Conservation (phyloP, 345 rosid genomes). For the Garcia nutans region DNA sequence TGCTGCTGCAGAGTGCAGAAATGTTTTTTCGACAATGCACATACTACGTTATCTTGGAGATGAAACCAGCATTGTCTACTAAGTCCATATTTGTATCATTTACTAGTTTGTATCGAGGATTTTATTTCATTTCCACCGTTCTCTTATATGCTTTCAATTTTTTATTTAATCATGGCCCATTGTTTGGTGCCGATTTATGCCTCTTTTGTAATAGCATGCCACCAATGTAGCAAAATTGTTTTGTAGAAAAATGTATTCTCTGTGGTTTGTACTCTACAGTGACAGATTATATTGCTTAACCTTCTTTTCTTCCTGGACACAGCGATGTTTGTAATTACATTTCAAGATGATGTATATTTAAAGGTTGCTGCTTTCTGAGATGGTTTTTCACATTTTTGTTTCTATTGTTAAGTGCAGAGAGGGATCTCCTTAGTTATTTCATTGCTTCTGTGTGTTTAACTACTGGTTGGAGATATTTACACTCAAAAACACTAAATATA, state of each 20-base stretch:
- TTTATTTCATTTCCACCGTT: neutral
- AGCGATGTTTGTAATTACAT: neutral
- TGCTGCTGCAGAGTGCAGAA: neutral
- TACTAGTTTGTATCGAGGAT: slow-evolving; percentile 21
- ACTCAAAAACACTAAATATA: too few species aligned
- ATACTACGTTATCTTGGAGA: neutral
- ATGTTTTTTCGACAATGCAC: neutral
- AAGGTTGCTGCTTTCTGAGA: neutral
- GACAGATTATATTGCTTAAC: neutral
- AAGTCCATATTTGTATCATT: slow-evolving; percentile 24
- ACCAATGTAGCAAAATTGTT: slow-evolving; percentile 4
- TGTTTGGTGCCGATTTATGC: slow-evolving; percentile 9
- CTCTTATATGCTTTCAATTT: neutral
- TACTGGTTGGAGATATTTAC: too few species aligned
- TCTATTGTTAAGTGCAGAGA: too few species aligned
- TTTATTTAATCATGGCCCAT: slow-evolving; percentile 5
- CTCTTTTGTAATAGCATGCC: neutral
- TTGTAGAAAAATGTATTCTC: slow-evolving; percentile 13
- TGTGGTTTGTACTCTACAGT: neutral
- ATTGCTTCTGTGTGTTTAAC: too few species aligned
- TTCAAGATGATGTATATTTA: too few species aligned
- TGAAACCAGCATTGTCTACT: slow-evolving; percentile 7
- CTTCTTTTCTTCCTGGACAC: neutral
- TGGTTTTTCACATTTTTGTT: neutral
- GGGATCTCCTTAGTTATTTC: too few species aligned